Conservation (phyloP, 1,139 yeast genomes). For the Spencermartinsiella ligniputridi region DNA sequence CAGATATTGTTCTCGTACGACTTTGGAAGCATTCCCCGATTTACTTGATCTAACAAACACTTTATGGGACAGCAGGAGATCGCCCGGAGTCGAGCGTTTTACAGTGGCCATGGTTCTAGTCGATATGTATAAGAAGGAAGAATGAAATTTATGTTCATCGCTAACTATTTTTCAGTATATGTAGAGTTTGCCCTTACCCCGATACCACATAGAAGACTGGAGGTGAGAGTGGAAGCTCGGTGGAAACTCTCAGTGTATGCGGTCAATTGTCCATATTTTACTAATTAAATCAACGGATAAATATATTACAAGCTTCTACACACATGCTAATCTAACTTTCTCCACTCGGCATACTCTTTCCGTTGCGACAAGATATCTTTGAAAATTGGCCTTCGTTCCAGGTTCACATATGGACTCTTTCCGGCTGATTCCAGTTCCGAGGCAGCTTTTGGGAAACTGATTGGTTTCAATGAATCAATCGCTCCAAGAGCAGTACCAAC, state of each 20-base stretch:
- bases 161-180: no score
- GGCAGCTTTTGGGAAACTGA: constrained; percentile 27
- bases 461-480: constrained; percentile 27
- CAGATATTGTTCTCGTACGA: constrained; percentile 90
- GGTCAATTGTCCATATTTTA: no score
- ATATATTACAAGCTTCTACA: no score
- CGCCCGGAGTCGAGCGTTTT: constrained; percentile 18
- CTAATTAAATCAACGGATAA: no score
- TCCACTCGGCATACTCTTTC: constrained; percentile 29
- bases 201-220: no score
- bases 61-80: constrained; percentile 51
- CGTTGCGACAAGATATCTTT: constrained; percentile 29
- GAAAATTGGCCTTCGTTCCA: constrained; percentile 35
- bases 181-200: no score
- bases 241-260: no score
- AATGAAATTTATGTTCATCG: no score
- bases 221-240: no score
- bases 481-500: constrained; percentile 23
- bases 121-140: no score
- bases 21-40: constrained; percentile 83
- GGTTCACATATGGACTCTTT: constrained; percentile 23
- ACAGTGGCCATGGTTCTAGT: constrained; percentile 17
- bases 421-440: constrained; percentile 25
- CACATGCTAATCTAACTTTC: constrained; percentile 2
- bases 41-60: constrained; percentile 82